Evolutionary conservation across 2,329 filamentous ascomycete species (phyloP).

Genomic region (Magnaporthiopsis incrustans): DNA sequence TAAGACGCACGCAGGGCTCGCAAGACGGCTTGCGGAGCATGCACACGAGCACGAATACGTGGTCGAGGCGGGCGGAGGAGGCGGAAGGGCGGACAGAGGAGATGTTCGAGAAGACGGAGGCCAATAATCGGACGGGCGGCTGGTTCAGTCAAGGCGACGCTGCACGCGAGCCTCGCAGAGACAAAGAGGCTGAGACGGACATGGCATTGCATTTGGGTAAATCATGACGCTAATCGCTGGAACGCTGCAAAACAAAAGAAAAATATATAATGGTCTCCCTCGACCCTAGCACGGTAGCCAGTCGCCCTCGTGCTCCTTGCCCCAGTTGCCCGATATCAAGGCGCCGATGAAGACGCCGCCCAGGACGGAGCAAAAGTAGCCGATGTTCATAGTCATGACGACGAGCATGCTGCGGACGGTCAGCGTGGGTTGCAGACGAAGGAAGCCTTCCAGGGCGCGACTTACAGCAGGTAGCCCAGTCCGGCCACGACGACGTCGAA

Average conservation of each 20-base stretch:
- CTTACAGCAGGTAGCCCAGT: conserved; percentile 60
- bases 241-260: too few relatives aligned
- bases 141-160: too few relatives aligned
- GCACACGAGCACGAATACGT: too few relatives aligned
- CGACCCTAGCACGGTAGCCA: conserved; percentile 4
- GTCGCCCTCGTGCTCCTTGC: conserved; percentile 3
- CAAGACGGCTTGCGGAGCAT: not conserved
- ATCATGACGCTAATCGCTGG: too few relatives aligned
- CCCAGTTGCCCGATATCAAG: not conserved
- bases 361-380: conserved; percentile 76
- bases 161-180: too few relatives aligned
- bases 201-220: too few relatives aligned
- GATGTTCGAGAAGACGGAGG: too few relatives aligned
- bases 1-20: not conserved
- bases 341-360: conserved; percentile 58
- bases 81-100: too few relatives aligned
- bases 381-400: conserved; percentile 79
- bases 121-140: too few relatives aligned
- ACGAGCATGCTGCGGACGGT: conserved; percentile 56
- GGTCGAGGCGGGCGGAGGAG: too few relatives aligned
- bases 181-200: too few relatives aligned
- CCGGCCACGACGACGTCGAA: conserved; percentile 52
- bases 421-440: not conserved
- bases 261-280: too few relatives aligned
- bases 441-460: conserved; percentile 15